Evolutionary conservation across 2,329 filamentous ascomycete species (phyloP).

Genomic region (Pestalotiopsis sp.): DNA sequence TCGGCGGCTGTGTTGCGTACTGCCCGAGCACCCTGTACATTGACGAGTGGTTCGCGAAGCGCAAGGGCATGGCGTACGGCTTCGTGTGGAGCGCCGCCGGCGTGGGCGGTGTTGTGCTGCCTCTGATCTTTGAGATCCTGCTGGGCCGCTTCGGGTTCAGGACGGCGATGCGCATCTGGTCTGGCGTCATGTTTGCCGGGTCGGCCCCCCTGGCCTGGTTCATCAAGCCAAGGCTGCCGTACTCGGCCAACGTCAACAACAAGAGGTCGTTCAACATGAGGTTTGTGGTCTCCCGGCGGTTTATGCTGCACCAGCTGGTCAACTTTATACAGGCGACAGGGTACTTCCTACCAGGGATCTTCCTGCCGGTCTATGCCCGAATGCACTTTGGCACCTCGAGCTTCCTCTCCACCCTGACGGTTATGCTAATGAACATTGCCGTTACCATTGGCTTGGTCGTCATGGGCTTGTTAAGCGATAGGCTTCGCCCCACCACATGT

Average conservation of each 20-base stretch:
- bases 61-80: slow-evolving; percentile 7
- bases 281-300: neutral
- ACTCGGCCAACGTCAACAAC: neutral
- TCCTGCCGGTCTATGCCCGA: slow-evolving; percentile 4
- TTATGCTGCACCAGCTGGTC: neutral
- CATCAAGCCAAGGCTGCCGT: slow-evolving; percentile 1
- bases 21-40: slow-evolving; percentile 3
- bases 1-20: slow-evolving; percentile 6
- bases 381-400: neutral
- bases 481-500: slow-evolving; percentile 4
- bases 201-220: slow-evolving; percentile 2
- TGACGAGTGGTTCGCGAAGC: slow-evolving; percentile 6
- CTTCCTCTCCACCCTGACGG: slow-evolving; percentile 6
- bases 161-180: slow-evolving; percentile 3
- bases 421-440: slow-evolving; percentile 6
- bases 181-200: neutral
- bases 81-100: slow-evolving; percentile 9
- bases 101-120: neutral
- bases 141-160: neutral
- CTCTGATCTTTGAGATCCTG: neutral
- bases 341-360: slow-evolving; percentile 6
- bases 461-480: neutral
- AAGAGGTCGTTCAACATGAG: neutral
- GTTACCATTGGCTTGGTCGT: neutral
- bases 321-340: slow-evolving; percentile 8